Evolutionary conservation across 2,329 filamentous ascomycete species (phyloP).

Genomic region (Botrytis squamosa): DNA sequence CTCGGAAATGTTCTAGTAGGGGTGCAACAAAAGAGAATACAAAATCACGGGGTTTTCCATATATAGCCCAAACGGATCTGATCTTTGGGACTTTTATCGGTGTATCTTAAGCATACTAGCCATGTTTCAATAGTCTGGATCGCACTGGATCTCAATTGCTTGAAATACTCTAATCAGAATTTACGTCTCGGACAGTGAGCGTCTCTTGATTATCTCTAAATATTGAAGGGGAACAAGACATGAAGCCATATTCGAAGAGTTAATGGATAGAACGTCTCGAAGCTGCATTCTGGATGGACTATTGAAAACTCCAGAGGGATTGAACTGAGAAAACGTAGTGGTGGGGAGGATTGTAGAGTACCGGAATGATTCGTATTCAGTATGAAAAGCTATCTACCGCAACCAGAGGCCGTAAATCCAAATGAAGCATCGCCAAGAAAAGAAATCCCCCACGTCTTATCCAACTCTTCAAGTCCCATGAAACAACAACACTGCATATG

Average conservation of each 20-base stretch:
- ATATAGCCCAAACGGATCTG: fast-evolving
- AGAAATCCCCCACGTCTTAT: background rate
- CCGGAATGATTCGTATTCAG: background rate
- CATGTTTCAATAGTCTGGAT: background rate
- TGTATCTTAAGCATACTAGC: background rate
- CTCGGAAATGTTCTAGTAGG: background rate
- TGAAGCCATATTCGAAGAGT: background rate
- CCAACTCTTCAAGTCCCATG: background rate
- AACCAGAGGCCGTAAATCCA: background rate
- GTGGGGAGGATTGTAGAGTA: too few species aligned
- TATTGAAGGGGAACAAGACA: background rate
- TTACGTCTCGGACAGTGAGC: background rate
- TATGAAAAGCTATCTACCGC: background rate
- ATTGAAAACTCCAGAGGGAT: background rate
- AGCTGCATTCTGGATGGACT: background rate
- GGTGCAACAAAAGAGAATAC: background rate
- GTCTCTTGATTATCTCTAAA: background rate
- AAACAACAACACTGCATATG: background rate
- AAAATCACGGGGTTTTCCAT: background rate
- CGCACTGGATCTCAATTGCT: background rate
- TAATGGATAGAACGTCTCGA: background rate
- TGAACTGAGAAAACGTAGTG: too few species aligned
- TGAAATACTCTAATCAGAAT: background rate
- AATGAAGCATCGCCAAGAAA: background rate
- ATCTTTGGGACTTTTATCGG: background rate